Percentiles rank a stretch among this genome's conserved stretches.
phyloP scores from a whole-genome alignment of 2,329 filamentous ascomycete genomes.

The Exophiala bonariae region DNA sequence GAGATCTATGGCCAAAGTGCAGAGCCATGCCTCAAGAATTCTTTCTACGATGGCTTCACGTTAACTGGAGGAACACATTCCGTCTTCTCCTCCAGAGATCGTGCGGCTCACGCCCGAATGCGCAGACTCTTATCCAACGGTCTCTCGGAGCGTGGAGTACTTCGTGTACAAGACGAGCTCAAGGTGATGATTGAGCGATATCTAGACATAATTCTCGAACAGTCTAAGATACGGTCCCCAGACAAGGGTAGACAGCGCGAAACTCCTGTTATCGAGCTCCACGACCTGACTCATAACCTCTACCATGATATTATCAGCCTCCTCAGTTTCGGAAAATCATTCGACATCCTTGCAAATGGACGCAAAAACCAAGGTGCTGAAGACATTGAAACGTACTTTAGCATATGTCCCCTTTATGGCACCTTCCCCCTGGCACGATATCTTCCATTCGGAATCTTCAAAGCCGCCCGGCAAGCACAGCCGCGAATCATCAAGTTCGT shows the following conservation, averaged over 20 bases:
- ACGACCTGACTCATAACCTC: conserved; percentile 40
- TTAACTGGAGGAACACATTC: conserved; percentile 51
- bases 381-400: conserved; percentile 15
- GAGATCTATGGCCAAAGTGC: conserved; percentile 55
- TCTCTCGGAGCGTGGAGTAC: conserved; percentile 37
- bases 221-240: conserved; percentile 27
- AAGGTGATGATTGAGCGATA: conserved; percentile 42
- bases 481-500: conserved; percentile 4
- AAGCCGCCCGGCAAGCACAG: conserved; percentile 2
- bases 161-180: conserved; percentile 47
- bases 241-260: too few species aligned
- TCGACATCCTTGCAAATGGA: conserved; percentile 1
- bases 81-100: conserved; percentile 39
- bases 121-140: conserved; percentile 35
- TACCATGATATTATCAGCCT: conserved; percentile 1
- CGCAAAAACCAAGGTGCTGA: conserved; percentile 2
- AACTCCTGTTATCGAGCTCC: conserved; percentile 36
- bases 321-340: conserved; percentile 6
- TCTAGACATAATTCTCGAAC: conserved; percentile 34
- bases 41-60: conserved; percentile 38
- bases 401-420: conserved; percentile 8
- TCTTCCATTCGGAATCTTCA: conserved; percentile 8
- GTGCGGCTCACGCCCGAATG: conserved; percentile 15
- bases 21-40: conserved; percentile 4
- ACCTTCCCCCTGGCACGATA: conserved; percentile 4